phyloP scores from a whole-genome alignment of 768 basidiomycete species.

The Collybiopsis luxurians region DNA sequence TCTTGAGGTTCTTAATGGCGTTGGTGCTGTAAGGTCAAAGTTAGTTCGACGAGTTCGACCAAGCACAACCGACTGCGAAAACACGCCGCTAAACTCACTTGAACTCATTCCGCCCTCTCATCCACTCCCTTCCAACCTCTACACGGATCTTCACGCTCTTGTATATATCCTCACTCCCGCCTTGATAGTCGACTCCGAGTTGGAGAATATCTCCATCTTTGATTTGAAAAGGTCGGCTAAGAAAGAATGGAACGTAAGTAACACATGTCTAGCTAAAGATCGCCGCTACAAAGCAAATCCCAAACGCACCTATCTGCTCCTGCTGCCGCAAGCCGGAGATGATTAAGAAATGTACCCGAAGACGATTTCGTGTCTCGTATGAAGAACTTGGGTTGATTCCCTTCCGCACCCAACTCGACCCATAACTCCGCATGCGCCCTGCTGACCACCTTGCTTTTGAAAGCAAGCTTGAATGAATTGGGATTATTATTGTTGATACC shows the following conservation, averaged over 20 bases:
- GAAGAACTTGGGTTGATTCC: conserved; percentile 72
- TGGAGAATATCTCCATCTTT: conserved; percentile 95
- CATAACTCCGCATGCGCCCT: conserved; percentile 95
- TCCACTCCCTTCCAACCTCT: conserved; percentile 90
- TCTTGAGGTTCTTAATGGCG: conserved; percentile 76
- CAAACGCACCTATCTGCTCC: conserved; percentile 73
- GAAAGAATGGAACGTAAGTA: too few relatives aligned
- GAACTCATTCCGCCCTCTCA: conserved; percentile 85
- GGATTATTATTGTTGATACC: conserved; percentile 49
- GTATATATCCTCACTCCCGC: conserved; percentile 95
- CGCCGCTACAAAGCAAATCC: too few relatives aligned
- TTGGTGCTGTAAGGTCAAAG: conserved; percentile 49
- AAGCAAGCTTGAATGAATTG: conserved; percentile 65
- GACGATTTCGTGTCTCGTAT: conserved; percentile 89
- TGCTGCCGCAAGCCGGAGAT: conserved; percentile 81
- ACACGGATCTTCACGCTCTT: conserved; percentile 95
- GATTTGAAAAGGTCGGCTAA: conserved; percentile 49
- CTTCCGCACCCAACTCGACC: conserved; percentile 76
- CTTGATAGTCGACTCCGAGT: conserved; percentile 96
- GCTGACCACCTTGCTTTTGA: conserved; percentile 94
- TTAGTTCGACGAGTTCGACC: too few relatives aligned
- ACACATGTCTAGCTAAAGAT: too few relatives aligned
- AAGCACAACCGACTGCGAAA: background rate
- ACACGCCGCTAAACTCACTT: conserved; percentile 48
- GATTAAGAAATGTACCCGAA: conserved; percentile 94